Evolutionary conservation across 768 basidiomycete genomes (phyloP), one percentile per base, ranked within the genome.

Genomic region (Boletus pseudo-olivaceus): DNA sequence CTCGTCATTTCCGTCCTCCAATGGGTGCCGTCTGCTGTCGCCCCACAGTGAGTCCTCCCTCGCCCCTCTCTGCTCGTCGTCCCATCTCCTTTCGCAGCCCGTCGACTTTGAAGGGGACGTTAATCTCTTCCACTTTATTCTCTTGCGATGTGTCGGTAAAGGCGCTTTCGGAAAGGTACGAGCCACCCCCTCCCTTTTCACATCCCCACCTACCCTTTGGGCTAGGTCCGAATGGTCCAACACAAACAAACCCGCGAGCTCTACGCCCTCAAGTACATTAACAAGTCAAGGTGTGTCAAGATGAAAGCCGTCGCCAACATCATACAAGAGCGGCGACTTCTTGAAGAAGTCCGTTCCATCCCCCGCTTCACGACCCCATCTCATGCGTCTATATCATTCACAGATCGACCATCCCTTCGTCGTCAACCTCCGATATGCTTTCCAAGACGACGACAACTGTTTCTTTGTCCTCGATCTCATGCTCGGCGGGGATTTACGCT

Each of bases 251-350:
- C 93, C n/a, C 88, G 92, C 58, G 89, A 93, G 17, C 80, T 99
- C 42, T 98, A 94, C 65, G 97, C 97, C 6, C 84, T 99, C 72
- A 99, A 99, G 73, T 99, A 99, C 75, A 99, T 99, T 74, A 98
- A 98, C 78, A 99, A 99, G 73, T 71, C 89, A 39, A 95, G 96
- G 78, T 97, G 90, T 62, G 93, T 97, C 58, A 95, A 95, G 78
- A 97, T 97, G 93, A 95, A 94, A 66, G 95, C 95, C 2, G 94
- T 98, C 35, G 86, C 92, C 23, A 98, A 99, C 68, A 93, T 99
- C 67, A 86, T 99, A 47, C 97, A 98, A 69, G 97, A 99, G 69
- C 84, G 97, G 27, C 79, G 93, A 34, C 75, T 99, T 38, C 80
- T 99, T 29, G 97, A 99, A 73, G 97, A 99, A 86, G 95, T 94